Conservation (phyloP, 805 yeast species). For the Lipomyces oligophaga region DNA sequence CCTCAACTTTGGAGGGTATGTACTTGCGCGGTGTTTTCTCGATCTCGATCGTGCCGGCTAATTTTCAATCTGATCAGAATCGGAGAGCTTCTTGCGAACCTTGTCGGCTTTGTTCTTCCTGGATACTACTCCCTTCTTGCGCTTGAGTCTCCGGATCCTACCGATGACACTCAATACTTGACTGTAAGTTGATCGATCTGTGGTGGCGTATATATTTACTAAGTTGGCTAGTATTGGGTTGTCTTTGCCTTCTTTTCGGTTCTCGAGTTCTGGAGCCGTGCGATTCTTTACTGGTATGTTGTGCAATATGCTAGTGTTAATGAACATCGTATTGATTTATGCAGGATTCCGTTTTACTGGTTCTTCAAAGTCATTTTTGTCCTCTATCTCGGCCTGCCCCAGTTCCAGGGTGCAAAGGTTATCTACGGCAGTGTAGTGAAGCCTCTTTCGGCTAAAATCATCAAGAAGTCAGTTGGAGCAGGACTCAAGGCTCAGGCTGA, state of each 20-base stretch:
- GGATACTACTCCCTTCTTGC: slow-evolving; percentile 86
- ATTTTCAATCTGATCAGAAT: slow-evolving; percentile 38
- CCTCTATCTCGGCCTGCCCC: slow-evolving; percentile 83
- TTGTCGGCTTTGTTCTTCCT: slow-evolving; percentile 87
- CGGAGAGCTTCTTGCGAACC: slow-evolving; percentile 88
- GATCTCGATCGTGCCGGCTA: neutral
- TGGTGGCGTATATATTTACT: neutral
- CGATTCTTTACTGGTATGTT: slow-evolving; percentile 74
- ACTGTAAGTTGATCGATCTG: slow-evolving; percentile 10
- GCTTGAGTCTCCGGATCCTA: slow-evolving; percentile 59
- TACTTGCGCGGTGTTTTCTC: neutral
- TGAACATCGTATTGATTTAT: no score
- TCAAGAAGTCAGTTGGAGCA: slow-evolving; percentile 21
- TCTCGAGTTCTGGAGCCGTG: slow-evolving; percentile 91
- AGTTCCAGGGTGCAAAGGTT: slow-evolving; percentile 76
- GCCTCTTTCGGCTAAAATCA: slow-evolving; percentile 28
- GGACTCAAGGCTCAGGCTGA: slow-evolving; percentile 36
- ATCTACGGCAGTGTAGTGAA: slow-evolving; percentile 59
- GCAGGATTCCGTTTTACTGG: slow-evolving; percentile 82
- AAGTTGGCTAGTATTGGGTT: slow-evolving; percentile 68
- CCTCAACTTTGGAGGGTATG: slow-evolving; percentile 78
- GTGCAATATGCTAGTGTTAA: neutral
- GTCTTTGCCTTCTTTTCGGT: slow-evolving; percentile 92
- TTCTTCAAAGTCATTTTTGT: slow-evolving; percentile 85
- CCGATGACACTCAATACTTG: slow-evolving; percentile 81